Evolutionary conservation across 2,329 filamentous ascomycete species (phyloP), one percentile per base, ranked within the genome.

Genomic region (Aspergillus caelatus): DNA sequence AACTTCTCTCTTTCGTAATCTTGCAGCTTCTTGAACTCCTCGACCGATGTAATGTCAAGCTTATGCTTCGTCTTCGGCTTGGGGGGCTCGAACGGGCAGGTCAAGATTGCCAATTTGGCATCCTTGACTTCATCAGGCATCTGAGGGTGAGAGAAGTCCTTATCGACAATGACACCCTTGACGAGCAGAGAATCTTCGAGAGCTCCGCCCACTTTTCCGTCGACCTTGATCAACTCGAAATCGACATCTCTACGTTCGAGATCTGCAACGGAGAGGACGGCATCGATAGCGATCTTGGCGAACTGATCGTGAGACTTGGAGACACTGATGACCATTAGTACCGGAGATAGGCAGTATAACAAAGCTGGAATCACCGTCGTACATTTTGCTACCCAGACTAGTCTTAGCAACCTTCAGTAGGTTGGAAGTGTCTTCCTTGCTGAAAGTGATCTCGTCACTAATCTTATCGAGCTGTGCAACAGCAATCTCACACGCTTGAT

Each of bases 51-150:
- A 76, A 99, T 99, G 76, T 99, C 95, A 66, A 99, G 88, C 85
- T 97, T 96, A 83, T 99, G 95, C 88, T 99, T 99, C 55, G 95
- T 99, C 88, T 99, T 99, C 71, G 95, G 95, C 86, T 99, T 99
- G 57, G 95, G 95, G 36, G 95, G 95, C 83, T 99, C 95, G 77
- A 99, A 99, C 4, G 95, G 93, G 79, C 95, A 99, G 58, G 95
- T 99, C 64, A 99, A 84, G 74, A 99, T 99, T 71, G 95, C 95
- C 75, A 99, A 89, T 85, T 97, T 98, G 76, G 95, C 96, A 80
- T 99, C 93, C 72, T 85, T 87, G 68, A 99, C 94, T 81, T 97
- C 93, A 57, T 91, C 92, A 12, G 95, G 95, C 95, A 99, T 99
- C 83, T 99, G 95, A 14, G 95, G 95, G 80, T 99, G 95, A 41